Percentiles rank a stretch among this genome's conserved stretches.
These are phyloP conservation scores for Komagataella phaffii DNA, from an alignment of 805 yeast genomes.

Conservation along the genomic window DNA sequence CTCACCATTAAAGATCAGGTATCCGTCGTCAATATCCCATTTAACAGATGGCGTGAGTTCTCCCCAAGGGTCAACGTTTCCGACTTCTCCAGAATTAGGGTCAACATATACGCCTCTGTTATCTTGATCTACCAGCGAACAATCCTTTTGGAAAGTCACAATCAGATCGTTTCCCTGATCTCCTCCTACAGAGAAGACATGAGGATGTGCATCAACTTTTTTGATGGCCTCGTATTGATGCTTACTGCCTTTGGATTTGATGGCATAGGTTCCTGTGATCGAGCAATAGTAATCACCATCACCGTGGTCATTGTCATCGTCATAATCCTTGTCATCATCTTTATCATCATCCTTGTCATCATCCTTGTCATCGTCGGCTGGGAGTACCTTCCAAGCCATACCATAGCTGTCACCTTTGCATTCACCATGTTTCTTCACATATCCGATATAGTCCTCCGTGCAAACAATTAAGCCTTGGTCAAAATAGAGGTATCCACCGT, in stretches of 20 bases:
- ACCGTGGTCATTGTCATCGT: neutral
- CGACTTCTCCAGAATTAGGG: constrained; percentile 43
- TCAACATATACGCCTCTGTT: constrained; percentile 25
- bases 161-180: neutral
- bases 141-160: neutral
- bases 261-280: neutral
- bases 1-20: neutral
- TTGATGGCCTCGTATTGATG: neutral
- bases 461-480: neutral
- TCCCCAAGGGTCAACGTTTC: constrained; percentile 34
- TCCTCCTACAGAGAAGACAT: neutral
- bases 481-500: neutral
- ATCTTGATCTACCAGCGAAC: neutral
- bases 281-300: neutral
- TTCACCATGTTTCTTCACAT: neutral
- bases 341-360: constrained; percentile 7
- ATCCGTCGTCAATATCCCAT: neutral
- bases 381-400: neutral
- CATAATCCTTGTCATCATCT: neutral
- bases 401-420: neutral
- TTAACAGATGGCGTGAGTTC: neutral
- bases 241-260: neutral
- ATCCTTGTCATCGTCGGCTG: constrained; percentile 8
- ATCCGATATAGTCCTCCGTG: neutral
- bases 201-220: neutral